Percentiles rank a stretch among this genome's conserved stretches.
Evolutionary conservation across 805 yeast species (phyloP).

Genomic region (Starmerella sp.): DNA sequence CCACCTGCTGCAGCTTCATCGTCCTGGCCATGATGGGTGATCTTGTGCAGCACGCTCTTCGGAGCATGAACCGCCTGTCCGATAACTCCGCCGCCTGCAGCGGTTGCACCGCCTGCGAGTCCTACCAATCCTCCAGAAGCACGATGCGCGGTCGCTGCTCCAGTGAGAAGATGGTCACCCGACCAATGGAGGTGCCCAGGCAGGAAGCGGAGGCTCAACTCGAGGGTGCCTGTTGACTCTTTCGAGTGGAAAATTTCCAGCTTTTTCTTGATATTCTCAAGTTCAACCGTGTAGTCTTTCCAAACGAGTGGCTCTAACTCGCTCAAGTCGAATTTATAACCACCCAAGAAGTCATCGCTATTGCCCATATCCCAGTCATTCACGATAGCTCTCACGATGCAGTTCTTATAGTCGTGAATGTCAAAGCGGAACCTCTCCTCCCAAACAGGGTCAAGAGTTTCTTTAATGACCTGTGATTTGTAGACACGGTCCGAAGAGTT

Average conservation of each 20-base stretch:
- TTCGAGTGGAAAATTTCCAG: slow-evolving; percentile 35
- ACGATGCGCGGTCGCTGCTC: slow-evolving; percentile 20
- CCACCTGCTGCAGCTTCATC: slow-evolving; percentile 8
- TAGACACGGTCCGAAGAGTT: slow-evolving; percentile 43
- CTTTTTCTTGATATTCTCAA: slow-evolving; percentile 34
- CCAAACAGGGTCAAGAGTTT: slow-evolving; percentile 84
- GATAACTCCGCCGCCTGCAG: slow-evolving; percentile 33
- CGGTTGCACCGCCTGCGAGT: slow-evolving; percentile 23
- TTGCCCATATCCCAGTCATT: slow-evolving; percentile 93
- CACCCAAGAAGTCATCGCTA: slow-evolving; percentile 72
- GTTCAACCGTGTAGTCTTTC: slow-evolving; percentile 41
- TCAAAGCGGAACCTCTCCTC: slow-evolving; percentile 46
- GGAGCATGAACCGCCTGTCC: slow-evolving; percentile 33
- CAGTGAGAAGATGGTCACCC: slow-evolving; percentile 18
- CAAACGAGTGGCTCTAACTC: slow-evolving; percentile 47
- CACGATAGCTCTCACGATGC: slow-evolving; percentile 36
- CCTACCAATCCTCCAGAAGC: slow-evolving; percentile 20
- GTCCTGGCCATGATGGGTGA: slow-evolving; percentile 23
- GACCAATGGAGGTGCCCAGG: slow-evolving; percentile 49
- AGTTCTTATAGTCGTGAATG: slow-evolving; percentile 13
- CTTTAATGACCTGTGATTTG: slow-evolving; percentile 73
- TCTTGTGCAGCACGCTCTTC: slow-evolving; percentile 34
- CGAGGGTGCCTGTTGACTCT: slow-evolving; percentile 51
- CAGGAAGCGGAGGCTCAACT: slow-evolving; percentile 48
- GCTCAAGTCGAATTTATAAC: slow-evolving; percentile 45